Percentiles rank a stretch among this genome's conserved stretches.
Conservation (phyloP, 2,329 filamentous ascomycete genomes). For the Drechslerella stenobrocha region DNA sequence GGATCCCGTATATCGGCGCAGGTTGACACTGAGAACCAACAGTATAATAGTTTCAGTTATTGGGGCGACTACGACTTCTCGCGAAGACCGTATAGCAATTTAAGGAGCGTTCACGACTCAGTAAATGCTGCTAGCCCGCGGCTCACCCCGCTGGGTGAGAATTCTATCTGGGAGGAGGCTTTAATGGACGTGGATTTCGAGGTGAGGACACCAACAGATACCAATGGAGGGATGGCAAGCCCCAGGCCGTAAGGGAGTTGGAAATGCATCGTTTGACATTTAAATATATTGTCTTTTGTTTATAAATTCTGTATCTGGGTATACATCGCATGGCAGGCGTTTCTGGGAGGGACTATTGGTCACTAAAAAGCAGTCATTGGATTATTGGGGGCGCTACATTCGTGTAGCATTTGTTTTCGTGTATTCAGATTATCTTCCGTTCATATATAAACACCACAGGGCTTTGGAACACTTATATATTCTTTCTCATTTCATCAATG, state of each 20-base stretch:
- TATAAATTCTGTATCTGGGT: neutral
- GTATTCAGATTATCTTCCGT: too few relatives aligned
- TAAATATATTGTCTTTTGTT: neutral
- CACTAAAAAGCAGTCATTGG: neutral
- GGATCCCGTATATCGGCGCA: conserved; percentile 36
- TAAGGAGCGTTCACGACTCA: conserved; percentile 23
- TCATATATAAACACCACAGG: too few relatives aligned
- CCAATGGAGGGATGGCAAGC: neutral
- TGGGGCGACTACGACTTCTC: conserved; percentile 38
- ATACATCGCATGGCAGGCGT: conserved; percentile 2
- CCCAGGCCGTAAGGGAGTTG: conserved; percentile 12
- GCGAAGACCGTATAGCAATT: conserved; percentile 12
- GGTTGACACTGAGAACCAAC: conserved; percentile 6
- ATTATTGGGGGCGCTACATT: neutral
- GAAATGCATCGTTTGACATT: neutral
- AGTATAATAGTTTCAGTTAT: conserved; percentile 20
- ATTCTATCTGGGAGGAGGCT: conserved; percentile 42
- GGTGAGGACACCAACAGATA: conserved; percentile 31
- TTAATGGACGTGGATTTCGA: conserved; percentile 39
- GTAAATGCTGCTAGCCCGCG: conserved; percentile 30
- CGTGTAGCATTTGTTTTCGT: neutral
- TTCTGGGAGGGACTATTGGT: conserved; percentile 5
- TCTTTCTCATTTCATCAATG: too few relatives aligned
- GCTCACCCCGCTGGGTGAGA: conserved; percentile 27
- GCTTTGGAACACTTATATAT: too few relatives aligned